Percentiles rank a stretch among this genome's conserved stretches.
Conservation (phyloP, 1,284 basidiomycete genomes). For the Amylostereum areolatum region DNA sequence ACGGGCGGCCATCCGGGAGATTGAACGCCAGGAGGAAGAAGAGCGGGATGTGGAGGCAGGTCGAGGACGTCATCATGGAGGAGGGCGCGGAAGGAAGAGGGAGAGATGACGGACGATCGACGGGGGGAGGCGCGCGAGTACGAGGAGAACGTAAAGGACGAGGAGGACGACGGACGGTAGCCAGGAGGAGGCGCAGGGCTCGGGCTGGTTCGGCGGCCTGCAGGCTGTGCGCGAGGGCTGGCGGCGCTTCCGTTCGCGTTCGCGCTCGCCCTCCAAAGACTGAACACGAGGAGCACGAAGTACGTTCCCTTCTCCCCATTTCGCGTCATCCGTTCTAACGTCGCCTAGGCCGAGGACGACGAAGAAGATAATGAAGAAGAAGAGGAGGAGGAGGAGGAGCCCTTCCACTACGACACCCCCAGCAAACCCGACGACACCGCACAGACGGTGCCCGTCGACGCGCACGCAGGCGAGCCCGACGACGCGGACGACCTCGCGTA, state of each 20-base stretch:
- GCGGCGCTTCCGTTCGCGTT: conserved; percentile 27
- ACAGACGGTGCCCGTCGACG: not conserved
- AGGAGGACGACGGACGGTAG: conserved; percentile 20
- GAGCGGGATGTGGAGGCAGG: conserved; percentile 33
- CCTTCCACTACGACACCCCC: not conserved
- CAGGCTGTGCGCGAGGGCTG: conserved; percentile 24
- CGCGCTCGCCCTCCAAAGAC: conserved; percentile 15
- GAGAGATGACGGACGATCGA: conserved; percentile 21
- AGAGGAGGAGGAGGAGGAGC: not conserved
- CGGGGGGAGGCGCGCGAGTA: conserved; percentile 19
- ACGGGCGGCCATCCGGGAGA: conserved; percentile 40
- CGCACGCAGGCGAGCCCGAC: conserved; percentile 5
- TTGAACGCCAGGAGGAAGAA: conserved; percentile 19
- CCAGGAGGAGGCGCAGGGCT: conserved; percentile 30
- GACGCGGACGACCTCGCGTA: conserved; percentile 9
- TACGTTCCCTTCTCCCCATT: conserved; percentile 7
- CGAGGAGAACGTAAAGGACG: conserved; percentile 24
- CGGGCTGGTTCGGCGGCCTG: conserved; percentile 29
- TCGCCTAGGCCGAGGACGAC: conserved; percentile 6
- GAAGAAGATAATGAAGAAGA: conserved; percentile 4
- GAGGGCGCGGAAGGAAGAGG: conserved; percentile 33
- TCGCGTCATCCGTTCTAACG: too few relatives aligned
- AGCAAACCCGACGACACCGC: conserved; percentile 3
- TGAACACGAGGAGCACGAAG: conserved; percentile 12
- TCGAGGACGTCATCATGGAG: conserved; percentile 25